A percentile compares a stretch with the other conserved stretches of the same genome.
These are phyloP conservation scores for Podaxis sp. DNA, from an alignment of 768 basidiomycete species.

Conservation along the genomic window DNA sequence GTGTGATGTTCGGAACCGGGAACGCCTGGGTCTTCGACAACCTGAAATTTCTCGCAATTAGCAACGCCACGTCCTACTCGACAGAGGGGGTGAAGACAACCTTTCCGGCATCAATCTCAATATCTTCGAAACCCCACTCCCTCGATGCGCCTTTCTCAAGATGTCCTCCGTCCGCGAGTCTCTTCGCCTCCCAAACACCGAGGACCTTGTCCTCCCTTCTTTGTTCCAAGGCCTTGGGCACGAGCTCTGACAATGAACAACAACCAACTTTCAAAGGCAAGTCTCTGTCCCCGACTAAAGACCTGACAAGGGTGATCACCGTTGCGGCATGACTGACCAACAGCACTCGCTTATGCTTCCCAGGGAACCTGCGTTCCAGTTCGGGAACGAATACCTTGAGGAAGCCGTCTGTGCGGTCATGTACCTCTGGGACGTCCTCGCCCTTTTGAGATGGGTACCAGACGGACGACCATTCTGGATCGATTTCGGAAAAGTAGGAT, in stretches of 20 bases:
- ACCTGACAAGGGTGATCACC: conserved; percentile 60
- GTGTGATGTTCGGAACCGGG: conserved; percentile 62
- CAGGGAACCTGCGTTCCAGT: conserved; percentile 42
- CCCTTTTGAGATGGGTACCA: conserved; percentile 74
- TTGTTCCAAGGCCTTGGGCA: conserved; percentile 26
- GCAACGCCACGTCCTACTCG: background rate
- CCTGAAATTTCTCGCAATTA: conserved; percentile 34
- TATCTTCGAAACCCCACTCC: conserved; percentile 84
- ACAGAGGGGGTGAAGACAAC: conserved; percentile 15
- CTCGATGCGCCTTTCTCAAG: conserved; percentile 56
- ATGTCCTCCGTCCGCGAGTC: conserved; percentile 56
- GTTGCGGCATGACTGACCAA: conserved; percentile 79
- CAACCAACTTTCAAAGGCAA: conserved; percentile 68
- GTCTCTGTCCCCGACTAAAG: conserved; percentile 50
- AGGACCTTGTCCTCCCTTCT: conserved; percentile 19
- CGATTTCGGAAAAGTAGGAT: conserved; percentile 57
- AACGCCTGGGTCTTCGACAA: conserved; percentile 66
- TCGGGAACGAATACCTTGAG: conserved; percentile 49
- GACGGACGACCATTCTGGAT: conserved; percentile 60
- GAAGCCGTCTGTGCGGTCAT: conserved; percentile 55
- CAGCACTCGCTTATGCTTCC: conserved; percentile 49
- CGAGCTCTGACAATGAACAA: conserved; percentile 65
- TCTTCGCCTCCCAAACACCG: conserved; percentile 45
- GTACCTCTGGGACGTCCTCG: conserved; percentile 62
- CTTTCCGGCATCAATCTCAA: conserved; percentile 58